Evolutionary conservation across 2,329 filamentous ascomycete genomes (phyloP).

Genomic region (Penicillium sp.): DNA sequence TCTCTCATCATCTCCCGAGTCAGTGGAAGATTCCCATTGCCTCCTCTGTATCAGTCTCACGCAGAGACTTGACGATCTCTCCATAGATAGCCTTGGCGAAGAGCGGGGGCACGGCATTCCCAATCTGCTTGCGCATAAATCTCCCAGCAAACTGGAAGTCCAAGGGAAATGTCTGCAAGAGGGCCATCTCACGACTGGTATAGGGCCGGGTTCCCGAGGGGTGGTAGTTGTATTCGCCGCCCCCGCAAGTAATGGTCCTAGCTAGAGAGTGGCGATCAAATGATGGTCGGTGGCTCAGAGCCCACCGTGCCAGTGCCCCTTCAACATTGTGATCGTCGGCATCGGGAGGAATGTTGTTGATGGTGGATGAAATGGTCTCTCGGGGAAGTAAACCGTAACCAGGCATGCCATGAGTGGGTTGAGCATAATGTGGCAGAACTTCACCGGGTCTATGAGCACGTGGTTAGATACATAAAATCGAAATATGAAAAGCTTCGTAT

Average conservation of each 20-base stretch:
- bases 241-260: slow-evolving; percentile 62
- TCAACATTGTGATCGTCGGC: slow-evolving; percentile 47
- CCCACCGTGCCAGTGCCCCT: slow-evolving; percentile 20
- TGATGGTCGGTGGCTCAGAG: slow-evolving; percentile 32
- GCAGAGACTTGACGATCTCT: slow-evolving; percentile 40
- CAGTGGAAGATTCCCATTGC: neutral
- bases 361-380: slow-evolving; percentile 45
- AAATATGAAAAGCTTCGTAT: neutral
- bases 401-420: slow-evolving; percentile 55
- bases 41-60: slow-evolving; percentile 37
- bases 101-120: slow-evolving; percentile 72
- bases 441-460: slow-evolving; percentile 65
- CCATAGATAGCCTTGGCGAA: slow-evolving; percentile 43
- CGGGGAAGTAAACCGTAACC: slow-evolving; percentile 34
- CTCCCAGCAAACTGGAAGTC: slow-evolving; percentile 57
- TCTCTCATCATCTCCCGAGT: neutral
- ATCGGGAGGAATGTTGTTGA: slow-evolving; percentile 41
- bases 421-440: slow-evolving; percentile 64
- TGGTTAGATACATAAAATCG: neutral
- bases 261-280: slow-evolving; percentile 54
- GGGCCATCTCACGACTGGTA: slow-evolving; percentile 67
- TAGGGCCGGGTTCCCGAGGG: slow-evolving; percentile 63
- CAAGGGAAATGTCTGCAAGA: slow-evolving; percentile 67
- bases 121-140: slow-evolving; percentile 61
- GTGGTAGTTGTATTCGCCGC: slow-evolving; percentile 63